Evolutionary conservation across 2,329 filamentous ascomycete species (phyloP).

Genomic region (Exophiala phaeomuriformis): DNA sequence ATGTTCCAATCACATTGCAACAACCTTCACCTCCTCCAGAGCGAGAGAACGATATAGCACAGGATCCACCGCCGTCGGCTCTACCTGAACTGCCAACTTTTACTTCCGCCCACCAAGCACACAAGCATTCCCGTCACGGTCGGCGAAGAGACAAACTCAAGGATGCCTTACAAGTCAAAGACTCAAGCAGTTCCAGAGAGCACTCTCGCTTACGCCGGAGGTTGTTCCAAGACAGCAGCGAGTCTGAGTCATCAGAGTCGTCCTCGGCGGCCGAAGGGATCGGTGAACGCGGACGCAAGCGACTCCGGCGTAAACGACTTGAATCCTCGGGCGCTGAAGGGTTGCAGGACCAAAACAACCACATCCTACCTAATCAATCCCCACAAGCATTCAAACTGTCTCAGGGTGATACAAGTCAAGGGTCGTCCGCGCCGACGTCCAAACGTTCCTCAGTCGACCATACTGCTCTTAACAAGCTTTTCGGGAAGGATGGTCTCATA

Average conservation of each 20-base stretch:
- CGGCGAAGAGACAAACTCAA: conserved; percentile 18
- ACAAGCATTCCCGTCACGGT: conserved; percentile 6
- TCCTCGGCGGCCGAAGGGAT: conserved; percentile 10
- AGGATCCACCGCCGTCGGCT: conserved; percentile 23
- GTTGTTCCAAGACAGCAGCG: conserved; percentile 20
- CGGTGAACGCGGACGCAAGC: conserved; percentile 18
- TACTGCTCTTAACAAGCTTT: conserved; percentile 14
- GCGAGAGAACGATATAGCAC: background rate
- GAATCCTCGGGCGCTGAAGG: conserved; percentile 2
- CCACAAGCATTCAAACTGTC: background rate
- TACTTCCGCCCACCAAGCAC: conserved; percentile 20
- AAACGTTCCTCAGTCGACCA: conserved; percentile 22
- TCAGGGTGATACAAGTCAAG: conserved; percentile 15
- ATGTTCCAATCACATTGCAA: conserved; percentile 18
- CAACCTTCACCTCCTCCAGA: conserved; percentile 15
- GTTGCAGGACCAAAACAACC: background rate
- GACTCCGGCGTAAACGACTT: conserved; percentile 15
- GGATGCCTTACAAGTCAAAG: conserved; percentile 17
- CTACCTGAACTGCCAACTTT: conserved; percentile 23
- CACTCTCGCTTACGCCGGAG: conserved; percentile 14
- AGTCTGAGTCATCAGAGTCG: conserved; percentile 19
- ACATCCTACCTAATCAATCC: conserved; percentile 4
- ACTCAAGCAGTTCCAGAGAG: conserved; percentile 16
- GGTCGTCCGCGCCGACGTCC: conserved; percentile 18
- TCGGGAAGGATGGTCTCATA: conserved; percentile 12